Percentiles rank a stretch among this genome's conserved stretches.
phyloP scores from a whole-genome alignment of 371 early-diverging fungal genomes.

The Actinomortierella wolfii region DNA sequence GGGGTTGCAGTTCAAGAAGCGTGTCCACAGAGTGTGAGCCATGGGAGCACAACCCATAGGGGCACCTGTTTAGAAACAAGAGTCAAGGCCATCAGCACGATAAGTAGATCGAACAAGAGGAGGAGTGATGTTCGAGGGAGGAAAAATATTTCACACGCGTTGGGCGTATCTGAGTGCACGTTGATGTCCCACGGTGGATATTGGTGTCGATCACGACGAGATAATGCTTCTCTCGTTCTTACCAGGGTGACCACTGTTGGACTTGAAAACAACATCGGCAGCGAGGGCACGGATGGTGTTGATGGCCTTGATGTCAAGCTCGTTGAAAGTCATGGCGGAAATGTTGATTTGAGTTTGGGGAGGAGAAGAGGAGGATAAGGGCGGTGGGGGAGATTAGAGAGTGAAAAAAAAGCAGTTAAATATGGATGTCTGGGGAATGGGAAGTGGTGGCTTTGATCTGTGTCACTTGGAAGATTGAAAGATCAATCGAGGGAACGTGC shows the following conservation, averaged over 20 bases:
- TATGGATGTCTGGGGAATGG: no score
- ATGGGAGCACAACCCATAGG: slow-evolving; percentile 99
- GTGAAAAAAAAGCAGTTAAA: slow-evolving; percentile 1
- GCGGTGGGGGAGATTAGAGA: not conserved
- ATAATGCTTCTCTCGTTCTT: slow-evolving; percentile 6
- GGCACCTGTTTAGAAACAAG: slow-evolving; percentile 63
- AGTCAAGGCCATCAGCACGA: not conserved
- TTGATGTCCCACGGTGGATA: no score
- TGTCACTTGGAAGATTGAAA: no score
- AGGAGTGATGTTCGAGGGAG: no score
- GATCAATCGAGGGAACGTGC: no score
- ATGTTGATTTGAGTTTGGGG: not conserved
- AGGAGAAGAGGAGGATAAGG: not conserved
- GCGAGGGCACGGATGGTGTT: slow-evolving; percentile 95
- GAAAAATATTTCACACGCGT: no score
- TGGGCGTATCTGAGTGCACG: no score
- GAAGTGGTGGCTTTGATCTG: no score
- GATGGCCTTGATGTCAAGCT: slow-evolving; percentile 73
- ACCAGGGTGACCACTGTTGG: slow-evolving; percentile 99
- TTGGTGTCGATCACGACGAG: no score
- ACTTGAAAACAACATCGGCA: slow-evolving; percentile 94
- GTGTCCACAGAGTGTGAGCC: slow-evolving; percentile 92
- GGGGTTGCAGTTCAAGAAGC: slow-evolving; percentile 84
- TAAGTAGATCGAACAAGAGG: not conserved
- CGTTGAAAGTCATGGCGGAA: slow-evolving; percentile 50